Conservation (phyloP, 129 eudicot species). For the Calendula officinalis region DNA sequence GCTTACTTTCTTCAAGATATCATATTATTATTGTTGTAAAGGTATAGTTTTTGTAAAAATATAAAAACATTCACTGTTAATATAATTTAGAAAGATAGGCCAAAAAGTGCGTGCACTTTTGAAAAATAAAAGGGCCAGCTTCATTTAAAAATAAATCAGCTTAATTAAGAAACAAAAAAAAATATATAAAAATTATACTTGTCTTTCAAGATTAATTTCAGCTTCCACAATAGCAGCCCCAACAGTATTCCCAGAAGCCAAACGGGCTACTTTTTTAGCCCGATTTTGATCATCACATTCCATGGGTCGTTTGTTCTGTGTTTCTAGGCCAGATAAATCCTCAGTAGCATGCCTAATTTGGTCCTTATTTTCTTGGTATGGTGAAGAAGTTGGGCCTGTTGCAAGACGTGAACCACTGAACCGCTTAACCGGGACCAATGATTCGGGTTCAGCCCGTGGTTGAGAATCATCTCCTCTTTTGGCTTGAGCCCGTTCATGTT, state of each 20-base stretch:
- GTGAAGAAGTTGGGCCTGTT: constrained; percentile 65
- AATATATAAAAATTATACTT: constrained; percentile 42
- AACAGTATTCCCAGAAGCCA: constrained; percentile 49
- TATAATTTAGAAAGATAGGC: no score
- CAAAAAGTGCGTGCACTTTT: no score
- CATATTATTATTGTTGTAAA: not conserved
- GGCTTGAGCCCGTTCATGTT: constrained; percentile 54
- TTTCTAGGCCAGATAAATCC: constrained; percentile 45
- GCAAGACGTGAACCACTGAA: constrained; percentile 88
- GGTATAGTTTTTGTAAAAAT: not conserved
- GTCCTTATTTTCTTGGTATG: constrained; percentile 46
- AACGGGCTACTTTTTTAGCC: constrained; percentile 67
- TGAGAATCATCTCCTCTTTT: constrained; percentile 64
- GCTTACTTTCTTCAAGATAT: no score
- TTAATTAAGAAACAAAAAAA: not conserved
- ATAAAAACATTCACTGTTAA: not conserved
- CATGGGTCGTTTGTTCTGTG: constrained; percentile 36
- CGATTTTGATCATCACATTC: constrained; percentile 34
- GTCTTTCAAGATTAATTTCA: constrained; percentile 62
- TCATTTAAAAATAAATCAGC: not conserved
- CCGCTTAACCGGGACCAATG: constrained; percentile 67
- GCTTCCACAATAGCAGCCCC: constrained; percentile 84
- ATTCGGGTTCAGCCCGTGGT: constrained; percentile 54
- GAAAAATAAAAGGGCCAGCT: not conserved
- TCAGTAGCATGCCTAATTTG: constrained; percentile 39